Conservation (phyloP, 345 rosid genomes). For the Citrus unshiu region DNA sequence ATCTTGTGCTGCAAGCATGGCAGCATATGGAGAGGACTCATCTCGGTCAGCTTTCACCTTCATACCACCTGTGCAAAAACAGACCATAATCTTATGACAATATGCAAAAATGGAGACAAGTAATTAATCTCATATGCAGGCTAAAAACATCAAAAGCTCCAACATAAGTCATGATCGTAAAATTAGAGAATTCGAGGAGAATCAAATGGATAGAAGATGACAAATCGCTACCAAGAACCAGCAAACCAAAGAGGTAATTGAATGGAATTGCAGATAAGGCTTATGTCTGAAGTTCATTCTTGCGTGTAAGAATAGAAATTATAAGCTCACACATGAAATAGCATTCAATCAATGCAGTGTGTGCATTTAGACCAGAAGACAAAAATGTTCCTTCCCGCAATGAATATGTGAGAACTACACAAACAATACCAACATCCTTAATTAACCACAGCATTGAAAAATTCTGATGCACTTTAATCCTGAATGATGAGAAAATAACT, state of each 20-base stretch:
- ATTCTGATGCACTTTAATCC: not conserved
- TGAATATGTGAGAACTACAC: no score
- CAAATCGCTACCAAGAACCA: not conserved
- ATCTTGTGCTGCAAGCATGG: slow-evolving; percentile 61
- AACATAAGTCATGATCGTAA: not conserved
- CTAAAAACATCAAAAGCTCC: not conserved
- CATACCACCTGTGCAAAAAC: slow-evolving; percentile 42
- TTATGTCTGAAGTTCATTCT: not conserved
- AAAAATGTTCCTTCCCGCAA: no score
- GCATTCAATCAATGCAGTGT: not conserved
- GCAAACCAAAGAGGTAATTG: not conserved
- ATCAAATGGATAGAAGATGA: not conserved
- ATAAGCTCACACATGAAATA: not conserved
- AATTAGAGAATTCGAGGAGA: not conserved
- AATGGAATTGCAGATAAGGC: not conserved
- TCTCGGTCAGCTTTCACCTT: slow-evolving; percentile 60
- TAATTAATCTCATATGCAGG: not conserved
- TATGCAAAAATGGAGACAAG: no score
- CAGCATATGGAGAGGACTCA: slow-evolving; percentile 55
- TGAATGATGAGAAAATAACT: not conserved
- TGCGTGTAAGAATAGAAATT: not conserved
- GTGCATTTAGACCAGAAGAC: not conserved
- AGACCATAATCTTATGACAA: not conserved
- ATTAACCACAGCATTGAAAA: not conserved
- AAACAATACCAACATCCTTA: not conserved